These are phyloP conservation scores for Seiridium cupressi DNA, from an alignment of 2,329 filamentous ascomycete genomes.

Conservation along the genomic window DNA sequence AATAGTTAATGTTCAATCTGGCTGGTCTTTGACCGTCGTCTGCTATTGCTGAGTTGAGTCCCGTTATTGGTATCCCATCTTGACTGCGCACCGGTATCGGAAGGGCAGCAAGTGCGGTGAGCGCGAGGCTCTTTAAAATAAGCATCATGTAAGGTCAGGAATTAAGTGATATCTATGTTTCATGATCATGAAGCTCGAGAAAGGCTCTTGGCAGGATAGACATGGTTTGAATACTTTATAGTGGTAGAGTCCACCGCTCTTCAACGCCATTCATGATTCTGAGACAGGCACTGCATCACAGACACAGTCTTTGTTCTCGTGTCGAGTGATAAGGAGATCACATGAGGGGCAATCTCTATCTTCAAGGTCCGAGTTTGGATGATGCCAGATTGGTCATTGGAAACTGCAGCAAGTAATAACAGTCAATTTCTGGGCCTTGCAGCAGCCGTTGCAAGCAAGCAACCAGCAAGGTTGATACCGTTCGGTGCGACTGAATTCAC, in stretches of 20 bases:
- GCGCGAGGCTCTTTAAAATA: not conserved
- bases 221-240: not conserved
- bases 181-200: too few species aligned
- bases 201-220: too few species aligned
- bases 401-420: too few species aligned
- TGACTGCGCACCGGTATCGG: not conserved
- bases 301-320: not conserved
- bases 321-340: not conserved
- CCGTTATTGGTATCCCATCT: slow-evolving; percentile 19
- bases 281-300: not conserved
- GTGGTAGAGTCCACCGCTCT: not conserved
- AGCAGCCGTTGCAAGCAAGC: too few species aligned
- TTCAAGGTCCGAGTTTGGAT: not conserved
- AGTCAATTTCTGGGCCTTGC: too few species aligned
- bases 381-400: too few species aligned
- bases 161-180: not conserved
- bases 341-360: not conserved
- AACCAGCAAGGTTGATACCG: too few species aligned
- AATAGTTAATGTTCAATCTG: slow-evolving; percentile 45
- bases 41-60: slow-evolving; percentile 22
- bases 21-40: slow-evolving; percentile 38
- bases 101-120: slow-evolving; percentile 4
- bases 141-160: not conserved
- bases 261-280: not conserved
- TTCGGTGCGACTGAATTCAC: too few species aligned